Percentiles rank a stretch among this genome's conserved stretches.
Conservation (phyloP, 768 basidiomycete species). For the Auricularia sp. region DNA sequence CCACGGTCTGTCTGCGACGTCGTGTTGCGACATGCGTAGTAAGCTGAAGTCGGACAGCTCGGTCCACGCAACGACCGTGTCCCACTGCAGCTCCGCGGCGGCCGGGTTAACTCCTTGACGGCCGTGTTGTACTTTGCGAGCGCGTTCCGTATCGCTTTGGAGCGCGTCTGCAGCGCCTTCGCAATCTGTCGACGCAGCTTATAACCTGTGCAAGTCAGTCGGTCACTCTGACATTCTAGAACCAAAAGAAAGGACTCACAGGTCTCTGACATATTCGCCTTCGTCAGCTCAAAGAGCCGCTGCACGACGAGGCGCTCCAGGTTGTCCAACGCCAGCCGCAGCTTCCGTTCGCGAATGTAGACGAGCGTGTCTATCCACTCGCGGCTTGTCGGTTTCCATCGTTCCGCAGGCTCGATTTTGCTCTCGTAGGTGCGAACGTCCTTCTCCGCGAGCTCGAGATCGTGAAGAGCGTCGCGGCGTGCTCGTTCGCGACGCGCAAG, state of each 20-base stretch:
- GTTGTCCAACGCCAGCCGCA: conserved; percentile 17
- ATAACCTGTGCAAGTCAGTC: conserved; percentile 20
- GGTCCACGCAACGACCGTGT: too few relatives aligned
- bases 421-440: too few relatives aligned
- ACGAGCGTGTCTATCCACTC: too few relatives aligned
- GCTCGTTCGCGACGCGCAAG: too few relatives aligned
- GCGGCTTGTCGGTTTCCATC: too few relatives aligned
- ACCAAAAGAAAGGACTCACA: conserved; percentile 9
- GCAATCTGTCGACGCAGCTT: conserved; percentile 26
- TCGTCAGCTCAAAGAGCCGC: conserved; percentile 22
- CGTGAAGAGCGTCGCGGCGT: too few relatives aligned
- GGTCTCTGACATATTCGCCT: conserved; percentile 16
- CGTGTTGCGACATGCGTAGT: conserved; percentile 16
- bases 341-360: conserved; percentile 6
- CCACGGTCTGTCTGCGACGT: conserved; percentile 20
- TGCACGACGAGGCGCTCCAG: conserved; percentile 24
- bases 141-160: conserved; percentile 23
- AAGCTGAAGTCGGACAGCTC: conserved; percentile 23
- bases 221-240: not conserved
- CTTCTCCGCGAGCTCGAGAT: too few relatives aligned
- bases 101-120: conserved; percentile 13
- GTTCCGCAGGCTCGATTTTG: too few relatives aligned
- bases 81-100: too few relatives aligned
- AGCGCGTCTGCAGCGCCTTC: conserved; percentile 22
- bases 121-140: conserved; percentile 26